Percentiles rank a stretch among this genome's conserved stretches.
These are phyloP conservation scores for Glycine latifolia DNA, from an alignment of 306 rosid genomes.

Conservation along the genomic window DNA sequence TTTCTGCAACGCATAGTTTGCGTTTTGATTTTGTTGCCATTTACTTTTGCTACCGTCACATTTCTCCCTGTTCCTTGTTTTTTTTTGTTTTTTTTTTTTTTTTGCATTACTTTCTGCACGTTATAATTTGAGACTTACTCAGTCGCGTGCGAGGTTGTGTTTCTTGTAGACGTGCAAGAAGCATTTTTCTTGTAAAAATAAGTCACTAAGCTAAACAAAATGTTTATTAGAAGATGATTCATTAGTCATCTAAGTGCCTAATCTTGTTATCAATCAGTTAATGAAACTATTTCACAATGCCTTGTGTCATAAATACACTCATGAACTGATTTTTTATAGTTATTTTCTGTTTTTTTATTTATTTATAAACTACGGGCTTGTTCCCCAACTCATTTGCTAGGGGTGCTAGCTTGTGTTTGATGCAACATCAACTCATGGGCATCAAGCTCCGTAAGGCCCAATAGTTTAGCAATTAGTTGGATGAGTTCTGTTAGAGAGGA, in stretches of 20 bases:
- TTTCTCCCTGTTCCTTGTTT: background rate
- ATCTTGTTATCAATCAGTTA: no score
- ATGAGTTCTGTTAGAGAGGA: no score
- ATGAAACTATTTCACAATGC: background rate
- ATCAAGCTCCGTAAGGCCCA: no score
- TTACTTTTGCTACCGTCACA: background rate
- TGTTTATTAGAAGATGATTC: background rate
- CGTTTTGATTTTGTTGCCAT: background rate
- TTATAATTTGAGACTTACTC: background rate
- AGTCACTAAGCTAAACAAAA: background rate
- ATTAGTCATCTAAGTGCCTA: background rate
- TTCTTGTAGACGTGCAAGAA: background rate
- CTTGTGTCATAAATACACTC: background rate
- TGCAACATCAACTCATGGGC: background rate
- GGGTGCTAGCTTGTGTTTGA: no score
- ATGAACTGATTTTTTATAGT: background rate
- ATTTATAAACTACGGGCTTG: background rate
- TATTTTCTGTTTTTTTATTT: background rate
- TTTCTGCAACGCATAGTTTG: background rate
- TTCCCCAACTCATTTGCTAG: background rate
- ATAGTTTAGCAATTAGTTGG: no score
- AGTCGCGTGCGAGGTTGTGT: background rate
- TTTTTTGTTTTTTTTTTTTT: background rate
- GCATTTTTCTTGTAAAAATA: background rate
- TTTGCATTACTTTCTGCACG: background rate